phyloP scores from a whole-genome alignment of 2,329 filamentous ascomycete species.

The Arachnomyces sp. region DNA sequence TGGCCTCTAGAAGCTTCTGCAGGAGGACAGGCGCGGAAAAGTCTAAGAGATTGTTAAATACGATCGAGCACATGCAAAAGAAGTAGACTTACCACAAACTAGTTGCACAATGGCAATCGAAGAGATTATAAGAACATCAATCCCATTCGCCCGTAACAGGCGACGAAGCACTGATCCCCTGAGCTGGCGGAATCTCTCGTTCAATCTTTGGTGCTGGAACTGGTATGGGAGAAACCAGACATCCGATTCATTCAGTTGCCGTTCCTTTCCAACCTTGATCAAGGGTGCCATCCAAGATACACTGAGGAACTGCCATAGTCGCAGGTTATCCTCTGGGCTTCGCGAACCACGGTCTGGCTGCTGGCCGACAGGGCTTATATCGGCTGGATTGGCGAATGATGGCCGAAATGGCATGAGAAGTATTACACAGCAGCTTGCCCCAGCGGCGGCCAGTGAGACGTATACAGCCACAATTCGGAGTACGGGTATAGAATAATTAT shows the following conservation, averaged over 20 bases:
- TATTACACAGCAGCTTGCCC: conserved; percentile 45
- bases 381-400: conserved; percentile 43
- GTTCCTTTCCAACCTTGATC: conserved; percentile 54
- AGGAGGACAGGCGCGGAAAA: conserved; percentile 59
- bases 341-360: conserved; percentile 53
- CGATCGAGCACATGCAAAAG: neutral
- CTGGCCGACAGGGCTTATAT: conserved; percentile 52
- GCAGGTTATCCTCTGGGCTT: conserved; percentile 70
- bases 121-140: conserved; percentile 65
- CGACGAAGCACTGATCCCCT: conserved; percentile 62
- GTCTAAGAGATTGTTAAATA: conserved; percentile 28
- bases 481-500: conserved; percentile 1
- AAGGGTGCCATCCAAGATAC: conserved; percentile 75
- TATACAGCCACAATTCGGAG: conserved; percentile 17
- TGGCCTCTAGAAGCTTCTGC: conserved; percentile 61
- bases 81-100: conserved; percentile 36
- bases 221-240: conserved; percentile 74
- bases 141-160: conserved; percentile 65
- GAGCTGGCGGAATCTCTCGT: conserved; percentile 64
- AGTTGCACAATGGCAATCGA: conserved; percentile 57
- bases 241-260: conserved; percentile 66
- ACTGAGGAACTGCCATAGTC: conserved; percentile 73
- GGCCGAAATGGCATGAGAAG: conserved; percentile 64
- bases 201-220: conserved; percentile 70
- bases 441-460: conserved; percentile 31